A percentile compares a stretch with the other conserved stretches of the same genome.
Evolutionary conservation across 2,329 filamentous ascomycete genomes (phyloP).

Genomic region (Catunica adiposa): DNA sequence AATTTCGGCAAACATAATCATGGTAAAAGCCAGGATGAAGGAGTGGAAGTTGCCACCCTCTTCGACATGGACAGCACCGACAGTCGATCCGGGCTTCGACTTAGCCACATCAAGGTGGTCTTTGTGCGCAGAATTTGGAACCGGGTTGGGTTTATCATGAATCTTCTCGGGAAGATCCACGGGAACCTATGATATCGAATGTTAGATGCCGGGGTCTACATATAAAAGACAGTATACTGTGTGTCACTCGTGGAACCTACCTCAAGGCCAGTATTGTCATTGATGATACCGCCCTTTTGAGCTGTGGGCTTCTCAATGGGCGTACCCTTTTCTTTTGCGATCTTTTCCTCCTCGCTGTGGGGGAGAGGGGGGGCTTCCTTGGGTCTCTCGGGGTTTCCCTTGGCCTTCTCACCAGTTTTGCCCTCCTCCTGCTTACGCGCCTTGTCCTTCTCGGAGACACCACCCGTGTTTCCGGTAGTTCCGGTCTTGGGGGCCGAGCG

Average conservation of each 20-base stretch:
- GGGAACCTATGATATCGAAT: slow-evolving; percentile 45
- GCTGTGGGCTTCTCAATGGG: slow-evolving; percentile 17
- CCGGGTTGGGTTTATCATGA: slow-evolving; percentile 55
- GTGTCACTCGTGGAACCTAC: slow-evolving; percentile 26
- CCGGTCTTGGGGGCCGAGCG: slow-evolving; percentile 63
- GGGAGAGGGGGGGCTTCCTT: slow-evolving; percentile 74
- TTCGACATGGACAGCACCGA: slow-evolving; percentile 18
- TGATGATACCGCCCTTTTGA: slow-evolving; percentile 13
- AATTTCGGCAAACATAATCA: slow-evolving; percentile 94
- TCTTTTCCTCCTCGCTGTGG: slow-evolving; percentile 60
- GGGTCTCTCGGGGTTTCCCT: slow-evolving; percentile 66
- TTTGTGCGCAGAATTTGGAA: slow-evolving; percentile 48
- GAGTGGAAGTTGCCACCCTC: slow-evolving; percentile 52
- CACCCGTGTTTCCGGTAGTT: slow-evolving; percentile 75
- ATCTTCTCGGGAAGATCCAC: slow-evolving; percentile 63
- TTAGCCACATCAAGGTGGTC: slow-evolving; percentile 40
- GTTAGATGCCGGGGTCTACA: slow-evolving; percentile 5
- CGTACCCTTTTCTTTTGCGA: slow-evolving; percentile 28
- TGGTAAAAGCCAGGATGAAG: slow-evolving; percentile 78
- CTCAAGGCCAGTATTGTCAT: slow-evolving; percentile 33
- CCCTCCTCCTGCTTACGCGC: slow-evolving; percentile 52
- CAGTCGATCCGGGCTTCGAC: slow-evolving; percentile 13
- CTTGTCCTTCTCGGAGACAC: slow-evolving; percentile 76
- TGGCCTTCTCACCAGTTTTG: slow-evolving; percentile 44
- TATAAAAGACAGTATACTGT: neutral